Evolutionary conservation across 768 basidiomycete genomes (phyloP).

Genomic region (Pulveroboletus sp.): DNA sequence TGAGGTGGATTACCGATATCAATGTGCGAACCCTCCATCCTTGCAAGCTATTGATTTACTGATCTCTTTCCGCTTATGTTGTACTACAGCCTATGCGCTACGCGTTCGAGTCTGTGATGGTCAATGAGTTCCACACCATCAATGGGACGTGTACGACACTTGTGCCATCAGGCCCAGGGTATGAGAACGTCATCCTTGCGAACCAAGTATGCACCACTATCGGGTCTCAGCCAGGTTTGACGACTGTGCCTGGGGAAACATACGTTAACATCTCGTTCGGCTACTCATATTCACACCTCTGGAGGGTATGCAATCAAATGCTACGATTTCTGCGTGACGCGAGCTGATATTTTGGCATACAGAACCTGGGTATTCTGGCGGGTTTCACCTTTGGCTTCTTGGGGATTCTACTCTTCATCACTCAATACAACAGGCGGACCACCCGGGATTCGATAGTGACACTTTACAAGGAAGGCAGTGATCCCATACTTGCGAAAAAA

Average conservation of each 20-base stretch:
- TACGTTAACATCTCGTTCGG: slow-evolving; percentile 36
- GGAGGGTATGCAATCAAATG: slow-evolving; percentile 36
- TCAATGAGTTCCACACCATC: slow-evolving; percentile 48
- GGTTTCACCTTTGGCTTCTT: slow-evolving; percentile 42
- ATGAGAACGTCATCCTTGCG: slow-evolving; percentile 28
- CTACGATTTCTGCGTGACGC: neutral
- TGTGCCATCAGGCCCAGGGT: slow-evolving; percentile 33
- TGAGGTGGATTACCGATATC: slow-evolving; percentile 19
- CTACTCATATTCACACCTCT: slow-evolving; percentile 28
- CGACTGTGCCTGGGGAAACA: slow-evolving; percentile 39
- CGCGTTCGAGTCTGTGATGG: slow-evolving; percentile 30
- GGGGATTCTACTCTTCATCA: slow-evolving; percentile 33
- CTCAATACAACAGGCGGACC: slow-evolving; percentile 31
- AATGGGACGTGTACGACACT: slow-evolving; percentile 35
- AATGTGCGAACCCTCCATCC: slow-evolving; percentile 29
- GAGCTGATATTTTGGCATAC: slow-evolving; percentile 5
- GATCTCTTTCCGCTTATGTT: neutral
- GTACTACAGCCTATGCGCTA: slow-evolving; percentile 36
- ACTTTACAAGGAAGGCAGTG: slow-evolving; percentile 16
- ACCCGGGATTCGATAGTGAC: slow-evolving; percentile 32
- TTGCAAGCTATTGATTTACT: slow-evolving; percentile 29
- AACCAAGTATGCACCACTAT: slow-evolving; percentile 44
- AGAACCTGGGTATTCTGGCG: slow-evolving; percentile 45
- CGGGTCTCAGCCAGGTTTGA: slow-evolving; percentile 40
- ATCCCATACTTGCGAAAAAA: neutral